Conservation (phyloP, 2,329 filamentous ascomycete genomes). For the Xylaria sp. region DNA sequence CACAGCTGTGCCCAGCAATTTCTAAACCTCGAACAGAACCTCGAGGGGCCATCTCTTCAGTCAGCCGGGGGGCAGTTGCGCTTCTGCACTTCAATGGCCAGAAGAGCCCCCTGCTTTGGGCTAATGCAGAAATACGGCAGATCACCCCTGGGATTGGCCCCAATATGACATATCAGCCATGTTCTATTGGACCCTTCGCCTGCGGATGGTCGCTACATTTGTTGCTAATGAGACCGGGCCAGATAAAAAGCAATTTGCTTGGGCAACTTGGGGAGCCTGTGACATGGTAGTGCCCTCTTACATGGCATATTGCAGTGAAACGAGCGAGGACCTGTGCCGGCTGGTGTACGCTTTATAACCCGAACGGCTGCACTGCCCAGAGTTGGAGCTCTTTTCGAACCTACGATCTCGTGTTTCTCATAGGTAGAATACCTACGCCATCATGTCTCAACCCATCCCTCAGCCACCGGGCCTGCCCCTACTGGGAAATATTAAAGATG, state of each 20-base stretch:
- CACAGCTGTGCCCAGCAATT: constrained; percentile 18
- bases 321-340: constrained; percentile 2
- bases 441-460: constrained; percentile 55
- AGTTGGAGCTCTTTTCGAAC: background rate
- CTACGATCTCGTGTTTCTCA: background rate
- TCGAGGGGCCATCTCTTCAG: too few species aligned
- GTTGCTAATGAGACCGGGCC: constrained; percentile 17
- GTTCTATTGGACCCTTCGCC: constrained; percentile 19
- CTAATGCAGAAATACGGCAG: constrained; percentile 28
- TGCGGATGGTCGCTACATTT: constrained; percentile 12
- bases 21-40: constrained; percentile 14
- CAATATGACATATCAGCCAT: constrained; percentile 23
- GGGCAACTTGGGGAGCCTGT: constrained; percentile 14
- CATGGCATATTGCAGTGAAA: constrained; percentile 13
- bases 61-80: background rate
- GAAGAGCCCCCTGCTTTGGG: background rate
- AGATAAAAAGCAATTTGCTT: constrained; percentile 23
- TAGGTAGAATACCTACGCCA: constrained; percentile 1
- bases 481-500: constrained; percentile 57
- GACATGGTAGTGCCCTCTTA: constrained; percentile 14
- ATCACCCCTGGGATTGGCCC: constrained; percentile 25
- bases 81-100: background rate
- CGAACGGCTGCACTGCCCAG: constrained; percentile 3
- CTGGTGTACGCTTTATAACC: constrained; percentile 21
- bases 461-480: constrained; percentile 56